A percentile compares a stretch with the other conserved stretches of the same genome.
These are phyloP conservation scores for Pseudocercospora vitis DNA, from an alignment of 2,329 filamentous ascomycete genomes.

Conservation along the genomic window DNA sequence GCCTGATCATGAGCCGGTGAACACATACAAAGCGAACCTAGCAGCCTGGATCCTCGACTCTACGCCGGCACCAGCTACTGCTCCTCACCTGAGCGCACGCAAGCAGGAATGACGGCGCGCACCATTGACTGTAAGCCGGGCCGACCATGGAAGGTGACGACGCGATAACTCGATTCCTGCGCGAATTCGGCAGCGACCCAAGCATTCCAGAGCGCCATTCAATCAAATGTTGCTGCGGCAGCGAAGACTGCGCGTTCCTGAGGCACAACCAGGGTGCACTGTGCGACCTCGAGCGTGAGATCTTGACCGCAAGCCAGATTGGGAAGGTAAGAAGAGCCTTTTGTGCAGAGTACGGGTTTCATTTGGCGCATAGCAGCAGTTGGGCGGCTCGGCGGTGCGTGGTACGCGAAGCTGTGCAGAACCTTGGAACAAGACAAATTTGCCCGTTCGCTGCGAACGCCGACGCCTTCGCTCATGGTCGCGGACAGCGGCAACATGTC, in stretches of 20 bases:
- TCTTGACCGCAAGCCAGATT: slow-evolving; percentile 79
- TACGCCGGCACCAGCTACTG: slow-evolving; percentile 1
- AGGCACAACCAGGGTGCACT: slow-evolving; percentile 77
- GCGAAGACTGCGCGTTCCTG: slow-evolving; percentile 73
- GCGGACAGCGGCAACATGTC: slow-evolving; percentile 38
- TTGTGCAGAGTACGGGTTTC: slow-evolving; percentile 42
- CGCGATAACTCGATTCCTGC: neutral
- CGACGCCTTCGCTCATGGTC: slow-evolving; percentile 1
- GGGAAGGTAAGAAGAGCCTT: slow-evolving; percentile 84
- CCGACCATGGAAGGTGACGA: slow-evolving; percentile 4
- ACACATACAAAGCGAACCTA: neutral
- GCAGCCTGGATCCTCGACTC: neutral
- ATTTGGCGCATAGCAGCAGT: slow-evolving; percentile 7
- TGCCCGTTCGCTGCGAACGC: slow-evolving; percentile 11
- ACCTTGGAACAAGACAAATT: slow-evolving; percentile 6
- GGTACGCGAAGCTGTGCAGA: slow-evolving; percentile 13
- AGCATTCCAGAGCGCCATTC: slow-evolving; percentile 23
- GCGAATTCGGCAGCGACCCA: slow-evolving; percentile 7
- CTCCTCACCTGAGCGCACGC: neutral
- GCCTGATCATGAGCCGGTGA: neutral
- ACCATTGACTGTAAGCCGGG: neutral
- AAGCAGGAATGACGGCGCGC: slow-evolving; percentile 6
- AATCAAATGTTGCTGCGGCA: slow-evolving; percentile 77
- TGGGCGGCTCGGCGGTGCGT: slow-evolving; percentile 5
- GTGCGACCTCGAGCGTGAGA: slow-evolving; percentile 80